These are phyloP conservation scores for Exophiala bonariae DNA, from an alignment of 2,329 filamentous ascomycete genomes.

Conservation along the genomic window DNA sequence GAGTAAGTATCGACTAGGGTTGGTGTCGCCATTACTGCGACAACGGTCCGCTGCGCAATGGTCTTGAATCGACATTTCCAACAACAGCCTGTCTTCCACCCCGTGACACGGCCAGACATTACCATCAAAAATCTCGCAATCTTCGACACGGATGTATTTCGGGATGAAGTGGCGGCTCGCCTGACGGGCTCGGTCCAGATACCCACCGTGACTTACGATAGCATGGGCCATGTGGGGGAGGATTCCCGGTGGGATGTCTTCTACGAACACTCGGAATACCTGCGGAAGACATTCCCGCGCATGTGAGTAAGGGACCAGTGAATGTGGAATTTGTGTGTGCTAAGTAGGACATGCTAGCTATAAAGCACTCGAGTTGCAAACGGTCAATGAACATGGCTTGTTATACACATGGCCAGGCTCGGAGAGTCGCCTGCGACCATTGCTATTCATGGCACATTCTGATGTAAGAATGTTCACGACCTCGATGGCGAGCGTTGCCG, in stretches of 20 bases:
- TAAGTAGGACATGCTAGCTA: slow-evolving; percentile 7
- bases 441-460: slow-evolving; percentile 63
- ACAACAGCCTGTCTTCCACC: slow-evolving; percentile 21
- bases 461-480: slow-evolving; percentile 45
- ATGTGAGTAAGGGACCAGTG: slow-evolving; percentile 35
- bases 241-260: slow-evolving; percentile 63
- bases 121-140: slow-evolving; percentile 18
- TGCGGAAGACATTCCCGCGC: slow-evolving; percentile 53
- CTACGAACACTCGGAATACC: slow-evolving; percentile 52
- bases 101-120: slow-evolving; percentile 14
- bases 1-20: no score
- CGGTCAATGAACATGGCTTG: slow-evolving; percentile 60
- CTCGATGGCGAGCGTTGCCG: neutral
- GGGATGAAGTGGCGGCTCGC: slow-evolving; percentile 16
- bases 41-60: slow-evolving; percentile 8
- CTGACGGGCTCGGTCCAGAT: slow-evolving; percentile 53
- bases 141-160: slow-evolving; percentile 19
- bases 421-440: slow-evolving; percentile 52
- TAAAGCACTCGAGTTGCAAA: slow-evolving; percentile 37
- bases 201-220: slow-evolving; percentile 57
- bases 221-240: slow-evolving; percentile 54
- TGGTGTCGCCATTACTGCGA: neutral
- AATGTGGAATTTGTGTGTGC: neutral
- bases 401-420: slow-evolving; percentile 59
- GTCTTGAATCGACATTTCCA: slow-evolving; percentile 14